Base-by-base conservation (phyloP, 192 early-diverging fungal species). In the Gryganskiella cystojenkinii region DNA sequence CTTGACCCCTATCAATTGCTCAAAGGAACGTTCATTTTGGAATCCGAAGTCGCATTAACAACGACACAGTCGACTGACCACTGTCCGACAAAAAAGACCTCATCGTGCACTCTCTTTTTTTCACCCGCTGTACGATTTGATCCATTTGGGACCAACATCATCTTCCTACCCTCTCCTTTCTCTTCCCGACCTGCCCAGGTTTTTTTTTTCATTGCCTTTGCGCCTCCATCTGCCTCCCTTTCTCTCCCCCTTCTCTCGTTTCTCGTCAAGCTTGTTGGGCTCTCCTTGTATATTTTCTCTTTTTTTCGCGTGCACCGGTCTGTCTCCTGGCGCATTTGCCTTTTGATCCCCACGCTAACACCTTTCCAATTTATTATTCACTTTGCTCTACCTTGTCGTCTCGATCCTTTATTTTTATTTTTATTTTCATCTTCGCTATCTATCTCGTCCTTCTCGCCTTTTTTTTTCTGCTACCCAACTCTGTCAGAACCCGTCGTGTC, bases 401-500 rank as follows among this genome's bases (percentile, higher is more conserved):
- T 31, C 25, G 33, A 24, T 53, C 58, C 51, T 28, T 65, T n/a
- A n/a, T n/a, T 49, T 56, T 34, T 20, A 45, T 15, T n/a, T 31
- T n/a, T 45, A 1, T 0, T 52, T 17, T 30, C 46, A 33, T 37
- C n/a, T 15, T 19, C 14, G 10, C 24, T 35, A 24, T 47, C 8
- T 40, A 20, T 61, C 33, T 58, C 25, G 25, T 46, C 52, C 15
- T 64, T 45, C 8, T 24, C 35, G 46, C 20, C 13, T 70, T 31
- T 55, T 14, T 43, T n/a, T 51, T n/a, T 50, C 45, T 20, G 53
- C 27, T 40, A 40, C 37, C 8, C 28, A n/a, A 20, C 47, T 44
- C 46, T 44, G 56, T 35, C 47, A 15, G n/a, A 27, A 57, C 54
- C 54, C 49, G 35, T 55, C 58, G 40, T 54, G 59, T 20, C 35